Conservation (phyloP, 176 grass and related monocot genomes). For the Sorghum bicolor region DNA sequence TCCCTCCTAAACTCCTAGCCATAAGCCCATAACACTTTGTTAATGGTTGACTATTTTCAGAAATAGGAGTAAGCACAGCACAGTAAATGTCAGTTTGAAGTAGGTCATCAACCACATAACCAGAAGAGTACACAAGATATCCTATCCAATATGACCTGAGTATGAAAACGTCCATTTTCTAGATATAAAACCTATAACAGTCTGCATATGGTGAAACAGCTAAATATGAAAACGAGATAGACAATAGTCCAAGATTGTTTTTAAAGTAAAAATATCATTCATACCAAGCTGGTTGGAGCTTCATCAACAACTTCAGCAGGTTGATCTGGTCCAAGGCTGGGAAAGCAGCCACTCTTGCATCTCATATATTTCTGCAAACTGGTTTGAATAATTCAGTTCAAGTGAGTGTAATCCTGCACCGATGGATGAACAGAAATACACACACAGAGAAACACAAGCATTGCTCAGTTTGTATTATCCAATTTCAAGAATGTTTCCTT, state of each 20-base stretch:
- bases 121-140: conserved; percentile 1
- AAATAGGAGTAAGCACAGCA: neutral
- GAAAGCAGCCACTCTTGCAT: conserved; percentile 87
- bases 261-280: neutral
- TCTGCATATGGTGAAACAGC: neutral
- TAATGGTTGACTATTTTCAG: neutral
- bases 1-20: neutral
- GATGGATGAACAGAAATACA: neutral
- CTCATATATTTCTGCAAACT: conserved; percentile 98
- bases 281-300: conserved; percentile 79
- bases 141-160: neutral
- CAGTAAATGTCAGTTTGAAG: neutral
- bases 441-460: neutral
- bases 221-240: neutral
- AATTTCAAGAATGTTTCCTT: neutral
- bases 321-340: conserved; percentile 76
- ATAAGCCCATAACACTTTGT: neutral
- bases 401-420: neutral
- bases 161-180: neutral
- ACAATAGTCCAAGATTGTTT: neutral
- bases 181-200: neutral
- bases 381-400: conserved; percentile 25
- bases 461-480: conserved; percentile 10
- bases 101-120: neutral
- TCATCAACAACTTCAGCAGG: conserved; percentile 91